A percentile compares a stretch with the other conserved stretches of the same genome.
These are phyloP conservation scores for Glaciozyma martinii DNA, from an alignment of 768 basidiomycete species.

Conservation along the genomic window DNA sequence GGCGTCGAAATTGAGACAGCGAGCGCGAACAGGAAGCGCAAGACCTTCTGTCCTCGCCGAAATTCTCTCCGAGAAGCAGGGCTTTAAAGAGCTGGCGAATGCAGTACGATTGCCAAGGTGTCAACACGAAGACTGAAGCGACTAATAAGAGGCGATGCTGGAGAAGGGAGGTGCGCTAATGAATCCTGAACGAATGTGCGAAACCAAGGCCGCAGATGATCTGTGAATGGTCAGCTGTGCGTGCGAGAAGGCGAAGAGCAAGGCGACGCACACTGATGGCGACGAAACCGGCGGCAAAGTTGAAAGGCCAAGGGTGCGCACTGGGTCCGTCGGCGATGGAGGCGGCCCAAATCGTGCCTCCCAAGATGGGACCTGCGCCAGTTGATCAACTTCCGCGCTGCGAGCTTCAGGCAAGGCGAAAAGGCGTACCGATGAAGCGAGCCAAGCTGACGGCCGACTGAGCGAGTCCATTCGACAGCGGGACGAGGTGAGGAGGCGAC, in stretches of 20 bases:
- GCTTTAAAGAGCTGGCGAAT: no score
- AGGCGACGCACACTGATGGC: slow-evolving; percentile 2
- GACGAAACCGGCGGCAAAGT: slow-evolving; percentile 19
- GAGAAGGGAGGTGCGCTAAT: neutral
- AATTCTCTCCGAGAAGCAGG: no score
- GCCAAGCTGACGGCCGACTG: slow-evolving; percentile 92
- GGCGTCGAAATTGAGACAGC: no score
- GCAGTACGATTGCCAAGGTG: no score
- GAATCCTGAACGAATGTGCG: slow-evolving; percentile 64
- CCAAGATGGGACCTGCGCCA: slow-evolving; percentile 18
- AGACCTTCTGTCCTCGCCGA: no score
- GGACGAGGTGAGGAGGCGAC: slow-evolving; percentile 81
- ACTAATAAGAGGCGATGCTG: no score
- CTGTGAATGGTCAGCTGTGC: slow-evolving; percentile 47
- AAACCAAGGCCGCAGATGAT: slow-evolving; percentile 55
- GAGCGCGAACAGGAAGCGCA: no score
- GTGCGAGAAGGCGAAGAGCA: no score
- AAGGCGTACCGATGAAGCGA: slow-evolving; percentile 55
- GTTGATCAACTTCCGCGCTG: neutral
- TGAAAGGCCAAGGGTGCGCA: slow-evolving; percentile 67
- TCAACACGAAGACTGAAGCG: no score
- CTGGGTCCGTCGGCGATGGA: slow-evolving; percentile 60
- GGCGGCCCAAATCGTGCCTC: slow-evolving; percentile 59
- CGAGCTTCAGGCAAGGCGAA: slow-evolving; percentile 27
- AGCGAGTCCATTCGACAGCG: slow-evolving; percentile 88